Base-by-base conservation (phyloP, 331 rosid genomes). In the Pyracantha coccinea region DNA sequence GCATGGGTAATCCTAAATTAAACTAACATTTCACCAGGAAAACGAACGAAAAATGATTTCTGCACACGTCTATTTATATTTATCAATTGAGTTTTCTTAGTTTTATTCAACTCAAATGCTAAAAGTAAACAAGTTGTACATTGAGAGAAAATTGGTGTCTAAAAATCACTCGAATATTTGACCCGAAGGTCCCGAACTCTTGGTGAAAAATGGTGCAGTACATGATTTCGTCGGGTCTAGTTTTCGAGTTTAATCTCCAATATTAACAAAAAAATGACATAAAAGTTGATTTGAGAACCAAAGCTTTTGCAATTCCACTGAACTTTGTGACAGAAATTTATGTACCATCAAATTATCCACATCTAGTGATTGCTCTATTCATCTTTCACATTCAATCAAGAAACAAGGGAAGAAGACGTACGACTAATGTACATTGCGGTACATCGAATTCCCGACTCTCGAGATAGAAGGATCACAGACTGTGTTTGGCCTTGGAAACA, bases 401-500 rank as follows among this genome's bases (percentile, higher is more conserved):
- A 52, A 32, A 47, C 52, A 33, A n/a, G 62, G 66, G 73, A 24
- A 52, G 27, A 14, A 13, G 68, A 32, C 77, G 53, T 38, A 31
- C 28, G 19, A 61, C 41, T 19, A 52, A 78, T 65, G 73, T 65
- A 72, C 73, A 72, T 16, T 25, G 55, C 61, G 25, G 64, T 19
- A 20, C 25, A 47, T 77, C 66, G 52, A 70, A 52, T 77, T 21
- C 75, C 68, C 59, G 12, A 7, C 41, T 16, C 53, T 54, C n/a
- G 5, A 64, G 31, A 70, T 52, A 19, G 77, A 73, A 74, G 57
- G 76, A 63, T 93, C 91, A 93, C 72, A 83, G 71, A 75, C 69
- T 79, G 82, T 86, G 93, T 71, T 79, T 88, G 71, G 88, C 87
- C 83, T 91, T 93, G 4, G 85, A 45, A 33, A 93, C 82, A 24